Evolutionary conservation across 176 grass and related monocot genomes (phyloP), one percentile per base, ranked within the genome.

Genomic region (Lolium multiflorum): DNA sequence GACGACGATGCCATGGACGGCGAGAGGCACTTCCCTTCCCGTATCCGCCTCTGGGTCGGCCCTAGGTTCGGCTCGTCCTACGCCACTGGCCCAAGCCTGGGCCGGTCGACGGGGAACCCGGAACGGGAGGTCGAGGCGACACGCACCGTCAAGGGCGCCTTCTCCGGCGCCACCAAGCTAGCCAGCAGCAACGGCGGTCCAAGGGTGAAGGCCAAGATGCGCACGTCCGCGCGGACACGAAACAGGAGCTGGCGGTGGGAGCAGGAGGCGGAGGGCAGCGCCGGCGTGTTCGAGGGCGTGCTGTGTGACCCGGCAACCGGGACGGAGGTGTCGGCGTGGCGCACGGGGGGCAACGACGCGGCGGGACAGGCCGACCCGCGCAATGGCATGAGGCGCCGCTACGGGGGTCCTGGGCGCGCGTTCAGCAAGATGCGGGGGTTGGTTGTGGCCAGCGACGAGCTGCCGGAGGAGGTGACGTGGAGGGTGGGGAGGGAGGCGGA

Each of bases 231-330:
- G 62, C 77, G 93, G 83, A 59, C 88, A 22, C 78, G 67, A n/a
- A 88, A 57, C 46, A 75, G 81, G 69, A 95, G 91, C 88, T 98
- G 96, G 91, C 81, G 96, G 52, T 98, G 96, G 96, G 96, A 98
- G 81, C 96, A 98, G 81, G 96, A 95, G 48, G 89, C 89, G 9
- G 93, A 95, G 61, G 96, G 96, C 57, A 74, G 89, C 77, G 91
- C 89, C 2, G 89, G 80, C 65, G 81, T 95, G 57, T 98, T 98
- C 47, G 93, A 98, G 84, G 93, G 96, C 43, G 83, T 98, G 50
- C 88, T 98, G 3, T 91, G 82, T 83, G 96, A 98, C 72, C 78
- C 81, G 9, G 59, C 83, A 60, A 92, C 89, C 55, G 93, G 91
- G 38, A 89, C 83, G 22, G 96, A 98, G 85, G 91, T 93, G 15